phyloP scores from a whole-genome alignment of 2,329 filamentous ascomycete species.

The Drechslerella coelobrocha region DNA sequence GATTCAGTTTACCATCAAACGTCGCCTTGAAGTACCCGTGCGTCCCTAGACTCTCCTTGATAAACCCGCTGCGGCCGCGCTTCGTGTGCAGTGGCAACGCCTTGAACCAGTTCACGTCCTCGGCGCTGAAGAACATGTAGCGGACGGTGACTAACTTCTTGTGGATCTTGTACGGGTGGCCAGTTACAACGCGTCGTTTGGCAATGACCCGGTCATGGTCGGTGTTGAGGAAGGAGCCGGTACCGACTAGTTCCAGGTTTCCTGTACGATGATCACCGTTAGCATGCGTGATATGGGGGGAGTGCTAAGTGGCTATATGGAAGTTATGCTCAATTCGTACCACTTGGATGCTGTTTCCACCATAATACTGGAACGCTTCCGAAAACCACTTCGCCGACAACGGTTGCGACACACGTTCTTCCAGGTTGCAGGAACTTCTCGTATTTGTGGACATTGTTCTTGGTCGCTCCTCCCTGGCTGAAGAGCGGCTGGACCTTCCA shows the following conservation, averaged over 20 bases:
- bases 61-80: conserved; percentile 82
- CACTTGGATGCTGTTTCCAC: conserved; percentile 47
- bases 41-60: conserved; percentile 93
- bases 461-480: conserved; percentile 87
- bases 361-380: conserved; percentile 81
- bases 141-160: conserved; percentile 95
- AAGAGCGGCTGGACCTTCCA: conserved; percentile 89
- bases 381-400: conserved; percentile 91
- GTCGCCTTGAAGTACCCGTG: conserved; percentile 99
- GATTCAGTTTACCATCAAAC: conserved; percentile 94
- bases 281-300: background rate
- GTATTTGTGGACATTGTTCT: conserved; percentile 92
- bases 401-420: conserved; percentile 84
- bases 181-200: conserved; percentile 91
- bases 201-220: conserved; percentile 78
- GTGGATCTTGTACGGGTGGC: conserved; percentile 98
- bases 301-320: background rate
- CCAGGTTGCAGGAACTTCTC: conserved; percentile 90
- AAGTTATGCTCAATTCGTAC: background rate
- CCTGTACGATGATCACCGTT: conserved; percentile 51
- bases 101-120: conserved; percentile 98
- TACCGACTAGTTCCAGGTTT: conserved; percentile 76
- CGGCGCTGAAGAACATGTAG: conserved; percentile 96
- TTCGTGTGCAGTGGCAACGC: conserved; percentile 93
- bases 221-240: conserved; percentile 83